Percentiles rank a stretch among this genome's conserved stretches.
phyloP scores from a whole-genome alignment of 2,329 filamentous ascomycete genomes.

The Colletotrichum magnum region DNA sequence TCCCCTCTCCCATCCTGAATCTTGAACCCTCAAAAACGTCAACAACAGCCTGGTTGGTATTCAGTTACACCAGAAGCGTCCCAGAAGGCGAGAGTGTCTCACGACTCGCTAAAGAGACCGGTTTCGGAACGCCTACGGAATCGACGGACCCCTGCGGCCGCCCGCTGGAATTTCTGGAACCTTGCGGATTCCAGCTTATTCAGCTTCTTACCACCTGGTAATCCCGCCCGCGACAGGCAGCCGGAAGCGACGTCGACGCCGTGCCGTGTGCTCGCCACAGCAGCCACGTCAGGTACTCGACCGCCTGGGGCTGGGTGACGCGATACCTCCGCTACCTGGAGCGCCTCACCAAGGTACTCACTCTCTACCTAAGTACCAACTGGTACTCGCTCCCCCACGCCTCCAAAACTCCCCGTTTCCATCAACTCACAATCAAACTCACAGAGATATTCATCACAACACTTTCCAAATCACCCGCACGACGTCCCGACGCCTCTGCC shows the following conservation, averaged over 20 bases:
- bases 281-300: constrained; percentile 24
- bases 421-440: constrained; percentile 14
- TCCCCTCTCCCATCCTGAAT: background rate
- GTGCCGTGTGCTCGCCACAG: background rate
- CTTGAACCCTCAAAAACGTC: background rate
- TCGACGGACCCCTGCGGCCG: constrained; percentile 9
- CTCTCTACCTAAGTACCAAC: too few species aligned
- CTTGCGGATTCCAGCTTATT: constrained; percentile 29
- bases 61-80: background rate
- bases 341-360: too few species aligned
- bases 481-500: constrained; percentile 10
- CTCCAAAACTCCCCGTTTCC: constrained; percentile 1
- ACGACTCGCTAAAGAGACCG: constrained; percentile 21
- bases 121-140: constrained; percentile 26
- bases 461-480: too few species aligned
- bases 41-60: too few species aligned
- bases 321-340: background rate
- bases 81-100: background rate
- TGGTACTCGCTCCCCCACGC: constrained; percentile 24
- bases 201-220: constrained; percentile 13
- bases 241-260: constrained; percentile 37
- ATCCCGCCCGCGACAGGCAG: constrained; percentile 10
- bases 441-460: too few species aligned
- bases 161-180: constrained; percentile 32
- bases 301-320: constrained; percentile 4